Percentiles rank a stretch among this genome's conserved stretches.
Evolutionary conservation across 768 basidiomycete species (phyloP).

Genomic region (Termitomyces sp.): DNA sequence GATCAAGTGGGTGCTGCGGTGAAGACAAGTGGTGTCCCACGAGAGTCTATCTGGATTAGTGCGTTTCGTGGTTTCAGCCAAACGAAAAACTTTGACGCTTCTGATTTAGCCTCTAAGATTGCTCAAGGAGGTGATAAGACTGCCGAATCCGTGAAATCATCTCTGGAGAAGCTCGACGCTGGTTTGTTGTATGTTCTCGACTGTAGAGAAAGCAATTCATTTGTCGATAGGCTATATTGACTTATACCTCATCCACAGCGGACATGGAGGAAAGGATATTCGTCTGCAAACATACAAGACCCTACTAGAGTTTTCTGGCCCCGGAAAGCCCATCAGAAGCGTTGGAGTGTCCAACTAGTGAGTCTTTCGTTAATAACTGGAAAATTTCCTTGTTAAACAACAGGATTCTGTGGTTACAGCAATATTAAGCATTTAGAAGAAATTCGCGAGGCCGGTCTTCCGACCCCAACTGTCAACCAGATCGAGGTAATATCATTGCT

Average conservation of each 20-base stretch:
- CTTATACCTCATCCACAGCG: conserved; percentile 74
- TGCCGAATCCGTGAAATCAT: too few relatives aligned
- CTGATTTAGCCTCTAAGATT: too few relatives aligned
- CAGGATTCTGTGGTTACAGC: conserved; percentile 25
- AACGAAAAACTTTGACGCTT: too few relatives aligned
- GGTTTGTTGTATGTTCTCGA: too few relatives aligned
- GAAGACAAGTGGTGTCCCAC: too few relatives aligned
- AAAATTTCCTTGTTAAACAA: background rate
- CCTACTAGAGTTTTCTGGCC: conserved; percentile 48
- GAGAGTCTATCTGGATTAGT: too few relatives aligned
- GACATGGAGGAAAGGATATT: conserved; percentile 50
- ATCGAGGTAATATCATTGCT: conserved; percentile 62
- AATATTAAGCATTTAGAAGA: conserved; percentile 68
- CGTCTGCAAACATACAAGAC: conserved; percentile 68
- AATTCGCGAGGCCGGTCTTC: conserved; percentile 53
- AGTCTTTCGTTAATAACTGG: conserved; percentile 13
- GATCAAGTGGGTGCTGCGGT: too few relatives aligned
- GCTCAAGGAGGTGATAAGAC: too few relatives aligned
- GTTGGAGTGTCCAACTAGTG: conserved; percentile 87
- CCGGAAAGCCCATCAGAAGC: conserved; percentile 52
- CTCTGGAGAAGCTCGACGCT: too few relatives aligned
- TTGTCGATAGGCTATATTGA: conserved; percentile 50
- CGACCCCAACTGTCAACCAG: conserved; percentile 70
- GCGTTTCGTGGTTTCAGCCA: too few relatives aligned
- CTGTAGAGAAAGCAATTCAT: too few relatives aligned